These are phyloP conservation scores for Kwoniella dejecticola DNA, from an alignment of 768 basidiomycete genomes.

Conservation along the genomic window DNA sequence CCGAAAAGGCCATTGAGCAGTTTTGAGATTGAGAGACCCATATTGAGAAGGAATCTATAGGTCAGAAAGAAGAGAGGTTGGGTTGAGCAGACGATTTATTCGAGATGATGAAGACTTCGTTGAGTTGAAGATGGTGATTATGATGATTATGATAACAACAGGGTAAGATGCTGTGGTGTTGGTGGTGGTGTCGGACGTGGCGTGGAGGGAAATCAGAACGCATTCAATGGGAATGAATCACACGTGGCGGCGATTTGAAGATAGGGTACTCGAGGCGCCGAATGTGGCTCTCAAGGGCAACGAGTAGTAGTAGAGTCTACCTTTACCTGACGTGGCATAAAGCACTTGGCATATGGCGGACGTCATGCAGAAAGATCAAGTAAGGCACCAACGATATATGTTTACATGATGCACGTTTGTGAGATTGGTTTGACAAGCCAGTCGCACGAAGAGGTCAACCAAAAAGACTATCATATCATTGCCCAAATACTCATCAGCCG, in stretches of 20 bases:
- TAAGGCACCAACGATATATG: background rate
- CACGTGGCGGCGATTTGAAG: conserved; percentile 11
- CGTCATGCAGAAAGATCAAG: background rate
- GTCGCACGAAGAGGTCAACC: background rate
- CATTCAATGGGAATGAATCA: background rate
- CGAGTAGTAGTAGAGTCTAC: too few species aligned
- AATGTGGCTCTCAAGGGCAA: background rate
- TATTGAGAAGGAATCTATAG: conserved; percentile 33
- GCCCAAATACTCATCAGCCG: background rate
- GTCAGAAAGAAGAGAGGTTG: conserved; percentile 7
- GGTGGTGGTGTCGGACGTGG: background rate
- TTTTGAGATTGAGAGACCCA: conserved; percentile 59
- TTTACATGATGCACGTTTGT: background rate
- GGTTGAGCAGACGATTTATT: background rate
- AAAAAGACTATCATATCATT: background rate
- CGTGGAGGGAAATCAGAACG: background rate
- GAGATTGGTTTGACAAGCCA: background rate
- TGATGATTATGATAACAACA: conserved; percentile 3
- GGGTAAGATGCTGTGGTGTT: background rate
- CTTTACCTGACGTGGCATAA: background rate
- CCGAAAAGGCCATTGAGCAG: conserved; percentile 84
- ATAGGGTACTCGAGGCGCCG: background rate
- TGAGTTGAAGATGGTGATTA: conserved; percentile 3
- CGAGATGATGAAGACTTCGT: background rate
- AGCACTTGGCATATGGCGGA: too few species aligned